Conservation (phyloP, 345 rosid species). For the Cardamine resedifolia region DNA sequence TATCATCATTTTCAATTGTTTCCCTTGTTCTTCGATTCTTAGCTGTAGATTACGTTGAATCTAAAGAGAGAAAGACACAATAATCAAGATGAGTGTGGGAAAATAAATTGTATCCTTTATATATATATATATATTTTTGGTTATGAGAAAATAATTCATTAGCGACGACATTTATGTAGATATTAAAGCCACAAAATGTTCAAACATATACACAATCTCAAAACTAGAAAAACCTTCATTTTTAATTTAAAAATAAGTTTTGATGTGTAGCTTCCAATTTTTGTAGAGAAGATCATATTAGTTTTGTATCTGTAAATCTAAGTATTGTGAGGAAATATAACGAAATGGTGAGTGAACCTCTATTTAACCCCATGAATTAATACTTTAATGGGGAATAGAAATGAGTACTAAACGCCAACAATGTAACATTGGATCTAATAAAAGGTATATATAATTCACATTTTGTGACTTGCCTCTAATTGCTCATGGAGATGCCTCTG, state of each 20-base stretch:
- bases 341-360: not conserved
- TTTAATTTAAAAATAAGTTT: not conserved
- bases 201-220: not conserved
- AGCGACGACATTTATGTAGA: not conserved
- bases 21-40: slow-evolving; percentile 86
- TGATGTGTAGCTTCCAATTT: not conserved
- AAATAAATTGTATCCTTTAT: too few species aligned
- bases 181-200: not conserved
- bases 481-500: slow-evolving; percentile 94
- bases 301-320: not conserved
- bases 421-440: not conserved
- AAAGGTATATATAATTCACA: not conserved
- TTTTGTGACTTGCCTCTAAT: slow-evolving; percentile 60
- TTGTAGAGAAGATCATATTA: too few species aligned
- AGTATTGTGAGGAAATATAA: not conserved
- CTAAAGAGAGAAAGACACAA: slow-evolving; percentile 36
- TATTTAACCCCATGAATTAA: not conserved
- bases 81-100: slow-evolving; percentile 7
- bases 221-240: not conserved
- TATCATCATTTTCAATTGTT: slow-evolving; percentile 72
- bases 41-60: slow-evolving; percentile 78
- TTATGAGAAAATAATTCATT: not conserved
- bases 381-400: not conserved
- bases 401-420: not conserved
- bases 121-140: too few species aligned